A percentile compares a stretch with the other conserved stretches of the same genome.
Conservation (phyloP, 768 basidiomycete genomes). For the Dioszegia hungarica region DNA sequence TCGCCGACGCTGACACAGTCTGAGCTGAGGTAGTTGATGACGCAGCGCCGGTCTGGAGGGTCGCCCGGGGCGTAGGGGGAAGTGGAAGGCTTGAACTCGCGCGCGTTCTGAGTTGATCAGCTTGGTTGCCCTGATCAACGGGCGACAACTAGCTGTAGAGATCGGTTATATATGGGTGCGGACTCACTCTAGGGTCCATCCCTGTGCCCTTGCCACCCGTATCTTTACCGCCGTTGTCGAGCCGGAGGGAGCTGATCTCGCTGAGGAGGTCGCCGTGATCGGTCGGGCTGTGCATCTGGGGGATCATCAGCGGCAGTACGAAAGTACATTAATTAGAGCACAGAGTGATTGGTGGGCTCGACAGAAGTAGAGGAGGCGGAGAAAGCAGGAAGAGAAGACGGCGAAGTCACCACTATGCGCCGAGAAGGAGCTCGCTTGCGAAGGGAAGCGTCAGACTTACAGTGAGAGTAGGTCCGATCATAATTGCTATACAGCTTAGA, state of each 20-base stretch:
- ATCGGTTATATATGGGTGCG: too few relatives aligned
- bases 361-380: too few relatives aligned
- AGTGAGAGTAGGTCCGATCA: too few relatives aligned
- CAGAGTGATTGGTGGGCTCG: too few relatives aligned
- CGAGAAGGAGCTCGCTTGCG: too few relatives aligned
- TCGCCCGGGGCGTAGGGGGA: not conserved
- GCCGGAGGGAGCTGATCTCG: not conserved
- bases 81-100: conserved; percentile 3
- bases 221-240: not conserved
- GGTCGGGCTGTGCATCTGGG: too few relatives aligned
- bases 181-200: conserved; percentile 5
- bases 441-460: too few relatives aligned
- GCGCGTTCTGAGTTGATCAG: not conserved
- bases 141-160: not conserved
- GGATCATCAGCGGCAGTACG: too few relatives aligned
- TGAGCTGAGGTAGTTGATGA: conserved; percentile 9
- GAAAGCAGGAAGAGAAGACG: too few relatives aligned
- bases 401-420: too few relatives aligned
- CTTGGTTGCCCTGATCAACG: not conserved
- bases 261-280: not conserved
- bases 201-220: not conserved
- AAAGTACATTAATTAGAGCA: too few relatives aligned
- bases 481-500: too few relatives aligned
- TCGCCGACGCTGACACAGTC: conserved; percentile 23
- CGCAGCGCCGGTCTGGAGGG: not conserved